These are phyloP conservation scores for Hericium erinaceus DNA, from an alignment of 768 basidiomycete species.

Conservation along the genomic window DNA sequence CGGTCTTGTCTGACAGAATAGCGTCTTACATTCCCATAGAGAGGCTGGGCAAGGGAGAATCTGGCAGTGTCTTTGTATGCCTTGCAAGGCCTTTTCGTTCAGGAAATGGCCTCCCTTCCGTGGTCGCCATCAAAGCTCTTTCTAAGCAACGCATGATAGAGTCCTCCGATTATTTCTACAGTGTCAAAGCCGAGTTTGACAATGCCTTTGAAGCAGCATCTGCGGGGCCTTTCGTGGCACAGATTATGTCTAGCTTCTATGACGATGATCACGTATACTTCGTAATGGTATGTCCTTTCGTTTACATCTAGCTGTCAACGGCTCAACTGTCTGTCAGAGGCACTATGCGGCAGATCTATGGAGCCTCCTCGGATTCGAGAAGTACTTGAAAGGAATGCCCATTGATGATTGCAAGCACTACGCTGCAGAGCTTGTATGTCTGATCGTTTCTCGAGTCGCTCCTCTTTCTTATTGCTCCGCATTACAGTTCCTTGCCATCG, in stretches of 20 bases:
- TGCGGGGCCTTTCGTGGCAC: background rate
- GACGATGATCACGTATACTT: background rate
- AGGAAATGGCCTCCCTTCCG: background rate
- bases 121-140: background rate
- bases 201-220: background rate
- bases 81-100: background rate
- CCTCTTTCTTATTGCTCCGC: background rate
- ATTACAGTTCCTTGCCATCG: constrained; percentile 7
- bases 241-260: background rate
- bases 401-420: background rate
- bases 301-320: background rate
- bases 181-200: background rate
- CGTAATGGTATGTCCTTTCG: background rate
- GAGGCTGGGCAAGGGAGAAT: background rate
- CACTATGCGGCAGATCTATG: background rate
- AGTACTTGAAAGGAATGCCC: background rate
- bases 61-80: background rate
- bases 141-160: background rate
- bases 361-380: background rate
- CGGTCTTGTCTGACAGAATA: background rate
- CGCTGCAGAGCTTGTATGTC: constrained; percentile 1
- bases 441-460: constrained; percentile 1
- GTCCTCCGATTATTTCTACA: background rate
- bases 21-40: background rate
- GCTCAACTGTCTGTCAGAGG: background rate